phyloP scores from a whole-genome alignment of 257 asterid genomes.

The Solanum piurae region DNA sequence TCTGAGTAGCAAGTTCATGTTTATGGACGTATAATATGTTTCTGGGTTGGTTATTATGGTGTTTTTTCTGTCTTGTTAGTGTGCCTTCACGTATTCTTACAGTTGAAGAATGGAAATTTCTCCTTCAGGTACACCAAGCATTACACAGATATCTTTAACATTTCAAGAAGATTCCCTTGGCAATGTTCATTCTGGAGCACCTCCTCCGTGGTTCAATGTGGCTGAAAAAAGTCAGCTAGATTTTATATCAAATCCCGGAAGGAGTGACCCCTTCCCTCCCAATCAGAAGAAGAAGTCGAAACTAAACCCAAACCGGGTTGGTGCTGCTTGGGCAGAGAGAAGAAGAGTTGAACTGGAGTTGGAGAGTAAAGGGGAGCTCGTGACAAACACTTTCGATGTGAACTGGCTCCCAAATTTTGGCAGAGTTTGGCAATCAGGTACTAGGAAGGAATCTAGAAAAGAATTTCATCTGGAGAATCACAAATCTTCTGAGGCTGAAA shows the following conservation, averaged over 20 bases:
- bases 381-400: slow-evolving; percentile 30
- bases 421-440: slow-evolving; percentile 93
- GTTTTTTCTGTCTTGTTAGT: not conserved
- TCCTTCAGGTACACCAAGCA: slow-evolving; percentile 23
- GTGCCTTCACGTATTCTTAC: not conserved
- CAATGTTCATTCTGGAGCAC: slow-evolving; percentile 88
- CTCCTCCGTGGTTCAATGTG: slow-evolving; percentile 75
- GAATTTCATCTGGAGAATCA: slow-evolving; percentile 47
- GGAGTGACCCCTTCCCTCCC: slow-evolving; percentile 1
- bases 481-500: slow-evolving; percentile 22
- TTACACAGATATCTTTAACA: slow-evolving; percentile 29
- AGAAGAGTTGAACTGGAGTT: slow-evolving; percentile 75
- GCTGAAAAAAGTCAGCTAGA: slow-evolving; percentile 27
- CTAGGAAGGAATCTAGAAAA: slow-evolving; percentile 78
- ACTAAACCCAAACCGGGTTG: slow-evolving; percentile 85
- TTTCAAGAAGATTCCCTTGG: slow-evolving; percentile 34
- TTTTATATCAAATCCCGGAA: slow-evolving; percentile 14
- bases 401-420: slow-evolving; percentile 97
- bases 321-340: slow-evolving; percentile 99
- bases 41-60: not conserved
- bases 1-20: not conserved
- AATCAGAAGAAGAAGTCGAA: slow-evolving; percentile 32
- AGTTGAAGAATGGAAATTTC: not conserved
- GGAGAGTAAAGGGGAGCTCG: slow-evolving; percentile 70
- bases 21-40: not conserved